Percentiles rank a stretch among this genome's conserved stretches.
These are phyloP conservation scores for Hemileia vastatrix DNA, from an alignment of 1,284 basidiomycete genomes.

Conservation along the genomic window DNA sequence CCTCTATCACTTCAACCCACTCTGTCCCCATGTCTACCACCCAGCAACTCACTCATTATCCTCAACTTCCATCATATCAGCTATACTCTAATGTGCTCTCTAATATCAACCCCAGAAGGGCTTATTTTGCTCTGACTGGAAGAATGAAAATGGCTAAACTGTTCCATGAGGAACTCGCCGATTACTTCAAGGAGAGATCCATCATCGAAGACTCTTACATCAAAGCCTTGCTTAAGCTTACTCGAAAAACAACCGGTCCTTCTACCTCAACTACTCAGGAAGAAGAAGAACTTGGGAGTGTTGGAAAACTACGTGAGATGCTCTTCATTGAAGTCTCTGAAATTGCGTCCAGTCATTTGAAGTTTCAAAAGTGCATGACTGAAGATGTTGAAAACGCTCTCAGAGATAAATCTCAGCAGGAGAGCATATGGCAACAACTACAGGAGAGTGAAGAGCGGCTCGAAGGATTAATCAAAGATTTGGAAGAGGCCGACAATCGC, in stretches of 20 bases:
- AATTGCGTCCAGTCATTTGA: background rate
- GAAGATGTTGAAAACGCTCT: background rate
- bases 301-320: background rate
- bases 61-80: too few relatives aligned
- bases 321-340: conserved; percentile 1
- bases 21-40: too few relatives aligned
- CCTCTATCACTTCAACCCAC: too few relatives aligned
- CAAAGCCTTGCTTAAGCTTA: conserved; percentile 49
- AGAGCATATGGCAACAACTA: too few relatives aligned
- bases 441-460: too few relatives aligned
- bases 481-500: conserved; percentile 7
- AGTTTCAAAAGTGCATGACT: background rate
- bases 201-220: conserved; percentile 49
- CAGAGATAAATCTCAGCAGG: too few relatives aligned
- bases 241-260: conserved; percentile 13
- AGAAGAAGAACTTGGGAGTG: background rate
- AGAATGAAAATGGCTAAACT: conserved; percentile 39
- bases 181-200: conserved; percentile 49
- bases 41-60: too few relatives aligned
- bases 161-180: conserved; percentile 46
- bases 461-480: conserved; percentile 4
- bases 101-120: conserved; percentile 5
- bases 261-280: background rate
- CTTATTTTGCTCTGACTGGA: conserved; percentile 1
- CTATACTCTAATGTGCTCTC: too few relatives aligned